Conservation (phyloP, 1,284 basidiomycete species). For the Ustilago loliicola region DNA sequence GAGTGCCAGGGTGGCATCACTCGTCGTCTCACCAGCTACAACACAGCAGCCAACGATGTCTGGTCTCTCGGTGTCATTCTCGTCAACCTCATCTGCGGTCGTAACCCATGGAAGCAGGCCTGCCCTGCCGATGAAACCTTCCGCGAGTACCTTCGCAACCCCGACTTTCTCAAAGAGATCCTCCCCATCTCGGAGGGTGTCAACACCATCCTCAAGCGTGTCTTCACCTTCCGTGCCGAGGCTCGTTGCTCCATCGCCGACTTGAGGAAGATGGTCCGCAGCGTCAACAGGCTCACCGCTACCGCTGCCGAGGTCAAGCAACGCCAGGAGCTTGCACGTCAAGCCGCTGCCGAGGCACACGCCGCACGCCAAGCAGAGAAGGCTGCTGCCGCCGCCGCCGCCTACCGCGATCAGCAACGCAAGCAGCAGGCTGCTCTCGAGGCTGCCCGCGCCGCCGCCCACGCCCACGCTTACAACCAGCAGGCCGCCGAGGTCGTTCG, state of each 20-base stretch:
- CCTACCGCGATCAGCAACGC: conserved; percentile 37
- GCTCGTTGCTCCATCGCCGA: conserved; percentile 61
- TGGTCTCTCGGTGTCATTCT: conserved; percentile 95
- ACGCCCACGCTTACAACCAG: conserved; percentile 24
- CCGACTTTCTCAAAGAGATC: conserved; percentile 66
- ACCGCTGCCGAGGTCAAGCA: conserved; percentile 57
- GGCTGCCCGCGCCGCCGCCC: conserved; percentile 31
- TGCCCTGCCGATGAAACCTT: conserved; percentile 81
- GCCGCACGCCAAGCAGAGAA: conserved; percentile 50
- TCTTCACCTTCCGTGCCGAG: conserved; percentile 67
- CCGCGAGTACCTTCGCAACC: conserved; percentile 68
- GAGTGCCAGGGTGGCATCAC: conserved; percentile 89
- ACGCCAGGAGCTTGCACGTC: conserved; percentile 46
- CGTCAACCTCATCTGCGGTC: conserved; percentile 88
- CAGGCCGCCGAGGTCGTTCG: conserved; percentile 29
- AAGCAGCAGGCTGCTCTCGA: conserved; percentile 45
- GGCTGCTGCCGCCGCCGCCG: conserved; percentile 37
- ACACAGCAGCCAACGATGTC: conserved; percentile 80
- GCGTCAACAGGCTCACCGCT: conserved; percentile 65
- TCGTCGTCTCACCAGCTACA: conserved; percentile 76
- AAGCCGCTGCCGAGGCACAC: conserved; percentile 44
- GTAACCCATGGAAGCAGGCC: conserved; percentile 89
- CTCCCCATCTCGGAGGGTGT: conserved; percentile 68
- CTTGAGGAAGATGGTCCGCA: conserved; percentile 58
- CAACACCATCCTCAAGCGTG: conserved; percentile 66